Evolutionary conservation across 225 moss, liverwort and hornwort genomes (phyloP), one percentile per base, ranked within the genome.

Genomic region (Neckera pumila): DNA sequence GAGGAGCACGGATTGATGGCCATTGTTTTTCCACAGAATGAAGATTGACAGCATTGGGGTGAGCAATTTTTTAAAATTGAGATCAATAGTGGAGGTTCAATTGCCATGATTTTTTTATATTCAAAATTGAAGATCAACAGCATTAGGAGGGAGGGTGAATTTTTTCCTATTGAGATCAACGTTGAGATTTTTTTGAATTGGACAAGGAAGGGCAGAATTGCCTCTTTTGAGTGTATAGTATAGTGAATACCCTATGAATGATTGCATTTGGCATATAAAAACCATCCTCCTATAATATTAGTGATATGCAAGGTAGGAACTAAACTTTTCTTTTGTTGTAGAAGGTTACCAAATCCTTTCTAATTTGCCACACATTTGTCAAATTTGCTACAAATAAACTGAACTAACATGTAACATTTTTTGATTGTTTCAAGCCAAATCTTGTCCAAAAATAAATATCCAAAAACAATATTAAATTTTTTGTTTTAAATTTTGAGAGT

Each of bases 371-470:
- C 38, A 65, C 34, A 12, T 30, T 0, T n/a, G 1, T 11, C 36
- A 65, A 65, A 36, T 36, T 2, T 36, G 1, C 6, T 11, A 65
- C 2, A 38, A 38, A 7, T 14, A 1, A 67, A 67, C 0, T 22
- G 13, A 38, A 11, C n/a, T n/a, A 67, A n/a, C 6, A 1, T 0
- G 1, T 38, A 23, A 23, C 0, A 0, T 70, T 25, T 8, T 70
- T 70, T 25, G 11, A 23, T 70, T 25, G 8, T 25, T 40, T 70
- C 1, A 40, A 70, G 70, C 1, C 70, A 14, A 40, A 70, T 25
- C 16, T 3, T 71, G 1, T 42, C 5, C 3, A 5, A 27, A 38
- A 42, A 9, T 25, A 42, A 4, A 15, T 14, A 3, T 42, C 2
- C 2, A 3, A 26, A 3, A 71, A 27, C 0, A 27, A 42, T 26